Percentiles rank a stretch among this genome's conserved stretches.
Evolutionary conservation across 2,329 filamentous ascomycete species (phyloP).

Genomic region (Fusarium nodosum): DNA sequence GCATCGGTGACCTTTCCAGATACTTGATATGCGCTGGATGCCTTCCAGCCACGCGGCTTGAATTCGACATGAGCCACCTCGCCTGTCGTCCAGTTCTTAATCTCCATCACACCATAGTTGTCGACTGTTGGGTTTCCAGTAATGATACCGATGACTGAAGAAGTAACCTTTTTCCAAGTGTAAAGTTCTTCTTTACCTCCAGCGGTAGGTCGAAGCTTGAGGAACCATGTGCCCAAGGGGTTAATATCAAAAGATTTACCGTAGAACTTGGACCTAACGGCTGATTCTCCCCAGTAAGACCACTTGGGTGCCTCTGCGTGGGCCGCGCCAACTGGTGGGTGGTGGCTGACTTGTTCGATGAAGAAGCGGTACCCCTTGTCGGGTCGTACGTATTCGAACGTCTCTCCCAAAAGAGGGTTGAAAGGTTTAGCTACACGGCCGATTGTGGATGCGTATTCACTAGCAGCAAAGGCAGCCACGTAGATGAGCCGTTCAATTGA

Average conservation of each 20-base stretch:
- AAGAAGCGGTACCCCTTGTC: constrained; percentile 99
- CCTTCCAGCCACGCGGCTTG: constrained; percentile 96
- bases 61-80: constrained; percentile 93
- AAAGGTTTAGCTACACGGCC: constrained; percentile 98
- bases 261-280: constrained; percentile 96
- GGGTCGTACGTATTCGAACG: constrained; percentile 94
- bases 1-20: constrained; percentile 86
- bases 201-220: constrained; percentile 81
- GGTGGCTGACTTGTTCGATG: constrained; percentile 97
- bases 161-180: constrained; percentile 99
- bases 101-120: constrained; percentile 96
- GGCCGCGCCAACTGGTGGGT: constrained; percentile 93
- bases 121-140: constrained; percentile 97
- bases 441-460: constrained; percentile 96
- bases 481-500: constrained; percentile 94
- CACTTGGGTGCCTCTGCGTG: constrained; percentile 93
- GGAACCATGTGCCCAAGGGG: constrained; percentile 95
- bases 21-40: constrained; percentile 89
- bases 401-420: constrained; percentile 95
- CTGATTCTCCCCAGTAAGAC: constrained; percentile 98
- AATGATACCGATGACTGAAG: constrained; percentile 97
- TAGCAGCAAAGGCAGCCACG: constrained; percentile 94
- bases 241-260: constrained; percentile 98
- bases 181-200: constrained; percentile 88
- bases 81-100: constrained; percentile 97